phyloP scores from a whole-genome alignment of 2,329 filamentous ascomycete genomes.

The Monosporascus sp. region DNA sequence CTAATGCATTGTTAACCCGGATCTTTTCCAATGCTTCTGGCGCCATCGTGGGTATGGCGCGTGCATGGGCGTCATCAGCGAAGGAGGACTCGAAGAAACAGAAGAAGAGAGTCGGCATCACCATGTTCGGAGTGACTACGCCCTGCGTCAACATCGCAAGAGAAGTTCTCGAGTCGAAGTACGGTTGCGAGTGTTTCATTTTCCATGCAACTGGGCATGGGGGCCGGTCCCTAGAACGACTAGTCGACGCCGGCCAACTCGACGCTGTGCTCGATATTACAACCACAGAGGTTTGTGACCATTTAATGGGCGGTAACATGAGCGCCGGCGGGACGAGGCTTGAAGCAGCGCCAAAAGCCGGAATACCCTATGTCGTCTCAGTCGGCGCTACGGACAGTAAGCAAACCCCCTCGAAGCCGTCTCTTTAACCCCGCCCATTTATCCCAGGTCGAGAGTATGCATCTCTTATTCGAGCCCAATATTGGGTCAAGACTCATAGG shows the following conservation, averaged over 20 bases:
- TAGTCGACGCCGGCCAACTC: conserved; percentile 51
- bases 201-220: conserved; percentile 68
- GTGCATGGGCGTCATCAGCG: conserved; percentile 26
- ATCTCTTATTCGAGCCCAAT: too few relatives aligned
- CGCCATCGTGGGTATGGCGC: conserved; percentile 56
- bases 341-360: conserved; percentile 47
- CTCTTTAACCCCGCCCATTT: too few relatives aligned
- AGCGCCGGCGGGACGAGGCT: conserved; percentile 52
- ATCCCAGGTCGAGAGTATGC: too few relatives aligned
- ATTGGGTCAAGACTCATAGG: too few relatives aligned
- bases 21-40: conserved; percentile 59
- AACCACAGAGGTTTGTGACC: conserved; percentile 63
- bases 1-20: conserved; percentile 52
- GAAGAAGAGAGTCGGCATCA: conserved; percentile 54
- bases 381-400: conserved; percentile 48
- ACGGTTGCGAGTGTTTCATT: conserved; percentile 52
- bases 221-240: conserved; percentile 62
- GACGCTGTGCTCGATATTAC: conserved; percentile 67
- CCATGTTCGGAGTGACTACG: conserved; percentile 72
- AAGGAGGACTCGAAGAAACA: not conserved
- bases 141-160: conserved; percentile 55
- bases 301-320: conserved; percentile 58
- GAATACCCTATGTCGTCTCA: conserved; percentile 49
- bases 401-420: not conserved
- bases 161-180: conserved; percentile 37